Evolutionary conservation across 2,329 filamentous ascomycete species (phyloP).

Genomic region (Allantophomopsis lycopodina): DNA sequence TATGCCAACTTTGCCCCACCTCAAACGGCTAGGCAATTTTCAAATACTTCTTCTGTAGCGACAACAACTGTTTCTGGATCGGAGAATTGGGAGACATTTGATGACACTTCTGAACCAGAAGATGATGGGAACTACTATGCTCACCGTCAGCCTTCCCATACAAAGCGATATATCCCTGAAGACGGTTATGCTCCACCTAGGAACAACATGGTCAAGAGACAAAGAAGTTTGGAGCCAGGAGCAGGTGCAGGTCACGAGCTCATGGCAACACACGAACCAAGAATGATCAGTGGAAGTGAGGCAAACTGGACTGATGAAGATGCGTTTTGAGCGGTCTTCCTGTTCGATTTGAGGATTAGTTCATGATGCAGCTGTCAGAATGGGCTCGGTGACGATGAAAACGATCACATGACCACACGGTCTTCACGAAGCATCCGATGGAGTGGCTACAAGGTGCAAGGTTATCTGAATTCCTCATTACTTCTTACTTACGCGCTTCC

Average conservation of each 20-base stretch:
- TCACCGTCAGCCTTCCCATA: slow-evolving; percentile 55
- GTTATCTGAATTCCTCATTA: too few species aligned
- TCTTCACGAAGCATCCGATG: too few species aligned
- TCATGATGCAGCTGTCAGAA: too few species aligned
- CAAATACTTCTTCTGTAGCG: slow-evolving; percentile 41
- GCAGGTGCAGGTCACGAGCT: slow-evolving; percentile 31
- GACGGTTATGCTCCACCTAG: slow-evolving; percentile 14
- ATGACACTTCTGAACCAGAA: slow-evolving; percentile 67
- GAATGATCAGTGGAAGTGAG: slow-evolving; percentile 49
- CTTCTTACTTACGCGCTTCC: too few species aligned
- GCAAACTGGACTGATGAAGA: slow-evolving; percentile 51
- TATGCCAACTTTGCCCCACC: slow-evolving; percentile 12
- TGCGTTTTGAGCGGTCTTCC: slow-evolving; percentile 26
- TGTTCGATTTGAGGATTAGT: too few species aligned
- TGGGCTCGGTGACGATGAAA: too few species aligned
- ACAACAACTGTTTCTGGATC: slow-evolving; percentile 64
- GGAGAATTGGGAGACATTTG: slow-evolving; percentile 97
- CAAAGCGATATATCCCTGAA: slow-evolving; percentile 48
- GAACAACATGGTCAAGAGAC: slow-evolving; percentile 35
- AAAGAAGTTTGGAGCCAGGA: slow-evolving; percentile 36
- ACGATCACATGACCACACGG: too few species aligned
- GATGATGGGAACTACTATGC: slow-evolving; percentile 78
- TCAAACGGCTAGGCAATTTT: slow-evolving; percentile 47
- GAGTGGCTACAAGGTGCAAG: too few species aligned
- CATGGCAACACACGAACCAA: slow-evolving; percentile 44